Evolutionary conservation across 306 rosid species (phyloP), one percentile per base, ranked within the genome.

Genomic region (Hippophae rhamnoides): DNA sequence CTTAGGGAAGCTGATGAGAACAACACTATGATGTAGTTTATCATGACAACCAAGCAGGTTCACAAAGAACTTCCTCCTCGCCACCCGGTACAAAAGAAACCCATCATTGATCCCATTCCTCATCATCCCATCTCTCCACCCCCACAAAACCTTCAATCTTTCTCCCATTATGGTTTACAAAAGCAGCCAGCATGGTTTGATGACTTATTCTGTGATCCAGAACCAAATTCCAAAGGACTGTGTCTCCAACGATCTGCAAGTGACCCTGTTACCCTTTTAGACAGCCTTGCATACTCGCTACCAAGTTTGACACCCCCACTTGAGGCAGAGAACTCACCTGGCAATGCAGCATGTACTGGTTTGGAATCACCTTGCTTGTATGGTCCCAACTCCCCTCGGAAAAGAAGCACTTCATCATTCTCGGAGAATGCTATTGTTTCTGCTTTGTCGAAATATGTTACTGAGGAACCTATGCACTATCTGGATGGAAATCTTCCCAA

Each of bases 11-110:
- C 69, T 60, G 67, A 73, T 47, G 61, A 60, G 47, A 60, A 26
- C 41, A 47, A 57, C 62, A 67, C 67, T 53, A 58, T 65, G 38
- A 65, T 54, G 4, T 65, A 62, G 64, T 69, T 65, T 52, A 69
- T 69, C 50, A 78, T 78, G 82, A 61, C 82, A 43, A 65, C 82
- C 53, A 73, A 76, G 63, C 82, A 77, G 61, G 58, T 47, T 53
- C 69, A 73, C 62, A 64, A 76, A 61, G 75, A 69, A 40, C 82
- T 78, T 45, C 82, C 82, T 73, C 82, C 78, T 31, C 82, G 82
- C 40, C 69, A 78, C 61, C 79, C 82, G 13, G 62, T 44, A 54
- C 82, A 69, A 63, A 73, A 69, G 78, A 73, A 54, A 73, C 67
- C 73, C 57, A 57, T 27, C 23, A 27, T 56, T n/a, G 64, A 61